phyloP scores from a whole-genome alignment of 441 rosid species.

The Croton laevigatus region DNA sequence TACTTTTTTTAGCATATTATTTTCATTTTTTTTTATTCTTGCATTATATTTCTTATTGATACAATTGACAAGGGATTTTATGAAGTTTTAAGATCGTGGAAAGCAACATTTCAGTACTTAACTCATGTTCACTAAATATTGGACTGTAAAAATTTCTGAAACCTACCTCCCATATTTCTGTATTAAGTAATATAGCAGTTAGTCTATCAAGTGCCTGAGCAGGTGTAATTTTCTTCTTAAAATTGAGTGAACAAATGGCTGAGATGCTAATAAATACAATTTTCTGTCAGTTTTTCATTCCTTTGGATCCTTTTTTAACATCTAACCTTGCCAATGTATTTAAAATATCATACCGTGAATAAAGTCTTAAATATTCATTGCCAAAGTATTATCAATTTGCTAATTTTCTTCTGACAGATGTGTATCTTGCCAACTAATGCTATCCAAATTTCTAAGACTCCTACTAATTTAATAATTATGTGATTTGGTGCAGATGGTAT shows the following conservation, averaged over 20 bases:
- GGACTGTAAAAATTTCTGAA: not conserved
- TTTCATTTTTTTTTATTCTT: not conserved
- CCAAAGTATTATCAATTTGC: not conserved
- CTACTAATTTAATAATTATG: not conserved
- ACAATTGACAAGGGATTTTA: not conserved
- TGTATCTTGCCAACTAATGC: not conserved
- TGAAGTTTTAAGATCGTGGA: not conserved
- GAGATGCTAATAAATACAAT: not conserved
- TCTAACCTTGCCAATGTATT: not conserved
- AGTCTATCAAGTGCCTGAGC: not conserved
- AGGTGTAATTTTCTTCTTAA: not conserved
- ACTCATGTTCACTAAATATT: not conserved
- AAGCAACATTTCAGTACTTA: not conserved
- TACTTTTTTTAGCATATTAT: not conserved
- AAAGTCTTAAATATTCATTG: not conserved
- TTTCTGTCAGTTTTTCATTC: not conserved
- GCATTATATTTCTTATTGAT: not conserved
- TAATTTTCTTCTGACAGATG: not conserved
- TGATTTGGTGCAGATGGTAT: constrained; percentile 58
- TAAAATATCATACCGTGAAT: not conserved
- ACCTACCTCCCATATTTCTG: not conserved
- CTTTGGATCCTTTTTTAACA: not conserved
- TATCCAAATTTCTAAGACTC: no score
- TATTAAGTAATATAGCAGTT: not conserved
- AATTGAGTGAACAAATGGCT: not conserved